Percentiles rank a stretch among this genome's conserved stretches.
Conservation (phyloP, 2,329 filamentous ascomycete genomes). For the Beauveria scarabaeidicola region DNA sequence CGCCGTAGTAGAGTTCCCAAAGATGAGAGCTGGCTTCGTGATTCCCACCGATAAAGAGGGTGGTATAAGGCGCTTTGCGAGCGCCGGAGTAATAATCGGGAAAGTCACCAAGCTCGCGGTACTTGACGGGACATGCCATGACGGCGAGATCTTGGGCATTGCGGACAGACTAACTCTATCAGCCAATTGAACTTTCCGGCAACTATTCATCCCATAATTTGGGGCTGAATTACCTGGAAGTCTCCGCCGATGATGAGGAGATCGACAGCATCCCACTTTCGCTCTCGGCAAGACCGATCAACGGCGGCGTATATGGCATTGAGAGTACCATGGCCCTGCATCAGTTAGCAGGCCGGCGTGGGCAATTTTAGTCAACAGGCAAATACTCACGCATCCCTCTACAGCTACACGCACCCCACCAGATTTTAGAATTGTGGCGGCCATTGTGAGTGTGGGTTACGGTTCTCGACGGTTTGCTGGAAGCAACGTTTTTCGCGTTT, state of each 20-base stretch:
- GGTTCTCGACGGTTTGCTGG: not conserved
- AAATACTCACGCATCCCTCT: constrained; percentile 68
- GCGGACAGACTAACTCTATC: constrained; percentile 57
- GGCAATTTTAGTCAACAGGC: not conserved
- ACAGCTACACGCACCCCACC: constrained; percentile 66
- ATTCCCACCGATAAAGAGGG: constrained; percentile 88
- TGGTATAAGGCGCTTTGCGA: constrained; percentile 73
- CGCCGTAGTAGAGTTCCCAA: constrained; percentile 90
- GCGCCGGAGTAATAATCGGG: constrained; percentile 84
- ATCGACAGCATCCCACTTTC: constrained; percentile 75
- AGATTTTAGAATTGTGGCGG: constrained; percentile 23
- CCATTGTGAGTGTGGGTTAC: constrained; percentile 19
- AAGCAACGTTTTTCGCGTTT: not conserved
- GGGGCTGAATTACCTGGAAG: constrained; percentile 58
- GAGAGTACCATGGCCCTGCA: constrained; percentile 79
- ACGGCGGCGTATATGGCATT: constrained; percentile 85
- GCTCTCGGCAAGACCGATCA: constrained; percentile 55
- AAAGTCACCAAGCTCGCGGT: constrained; percentile 82
- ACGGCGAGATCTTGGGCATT: constrained; percentile 81
- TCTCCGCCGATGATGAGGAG: constrained; percentile 92
- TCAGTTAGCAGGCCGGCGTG: not conserved
- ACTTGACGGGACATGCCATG: constrained; percentile 86
- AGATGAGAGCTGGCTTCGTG: constrained; percentile 89
- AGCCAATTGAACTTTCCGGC: constrained; percentile 4
- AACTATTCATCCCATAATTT: not conserved